Conservation (phyloP, 106 monocot species). For the Acorus gramineus region DNA sequence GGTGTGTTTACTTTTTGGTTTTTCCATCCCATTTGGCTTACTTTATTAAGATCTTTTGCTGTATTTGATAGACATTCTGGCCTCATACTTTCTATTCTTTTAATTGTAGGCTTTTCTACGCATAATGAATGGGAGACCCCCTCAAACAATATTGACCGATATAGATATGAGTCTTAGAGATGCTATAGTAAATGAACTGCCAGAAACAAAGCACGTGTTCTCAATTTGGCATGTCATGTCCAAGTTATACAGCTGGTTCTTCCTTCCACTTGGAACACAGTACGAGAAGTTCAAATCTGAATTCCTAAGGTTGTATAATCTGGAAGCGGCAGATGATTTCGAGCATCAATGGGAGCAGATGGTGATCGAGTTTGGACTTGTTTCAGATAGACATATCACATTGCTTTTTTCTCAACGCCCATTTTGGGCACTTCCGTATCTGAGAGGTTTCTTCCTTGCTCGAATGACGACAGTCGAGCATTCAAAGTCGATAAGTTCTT, state of each 20-base stretch:
- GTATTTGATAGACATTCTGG: too few relatives aligned
- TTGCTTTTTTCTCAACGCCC: constrained; percentile 40
- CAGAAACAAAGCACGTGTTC: constrained; percentile 54
- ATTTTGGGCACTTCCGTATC: constrained; percentile 58
- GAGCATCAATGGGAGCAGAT: constrained; percentile 55
- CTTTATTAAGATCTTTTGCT: too few relatives aligned
- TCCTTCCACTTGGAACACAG: constrained; percentile 34
- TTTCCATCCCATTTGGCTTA: too few relatives aligned
- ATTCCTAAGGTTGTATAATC: constrained; percentile 34
- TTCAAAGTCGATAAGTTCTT: constrained; percentile 39
- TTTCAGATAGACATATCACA: constrained; percentile 45
- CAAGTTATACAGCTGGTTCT: constrained; percentile 66
- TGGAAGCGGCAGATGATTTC: constrained; percentile 43
- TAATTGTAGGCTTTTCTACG: too few relatives aligned
- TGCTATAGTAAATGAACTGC: constrained; percentile 40
- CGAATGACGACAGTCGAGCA: constrained; percentile 28
- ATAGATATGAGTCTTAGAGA: constrained; percentile 55
- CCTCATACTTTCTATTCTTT: too few relatives aligned
- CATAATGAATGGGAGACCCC: constrained; percentile 41
- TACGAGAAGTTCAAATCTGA: constrained; percentile 51
- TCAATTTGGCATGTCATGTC: constrained; percentile 50
- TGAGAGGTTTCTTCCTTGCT: constrained; percentile 55
- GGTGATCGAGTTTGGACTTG: constrained; percentile 47
- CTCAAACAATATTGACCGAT: constrained; percentile 62
- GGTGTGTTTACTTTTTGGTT: constrained; percentile 21